phyloP scores from a whole-genome alignment of 177 flowering plant genomes.

The Vitis hybrid region DNA sequence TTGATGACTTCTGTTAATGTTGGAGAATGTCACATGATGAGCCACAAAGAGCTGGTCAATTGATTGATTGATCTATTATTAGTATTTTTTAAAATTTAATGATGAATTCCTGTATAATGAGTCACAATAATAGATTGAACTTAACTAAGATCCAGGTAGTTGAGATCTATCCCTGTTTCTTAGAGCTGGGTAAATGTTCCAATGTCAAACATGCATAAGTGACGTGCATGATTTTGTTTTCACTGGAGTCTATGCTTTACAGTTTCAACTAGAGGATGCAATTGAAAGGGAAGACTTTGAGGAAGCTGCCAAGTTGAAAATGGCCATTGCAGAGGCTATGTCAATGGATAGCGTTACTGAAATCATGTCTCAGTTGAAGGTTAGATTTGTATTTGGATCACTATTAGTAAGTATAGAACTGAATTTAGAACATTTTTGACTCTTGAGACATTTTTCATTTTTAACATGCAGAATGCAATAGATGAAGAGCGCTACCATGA shows the following conservation, averaged over 20 bases:
- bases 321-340: slow-evolving; percentile 64
- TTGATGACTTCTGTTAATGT: no score
- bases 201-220: background rate
- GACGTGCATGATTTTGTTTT: background rate
- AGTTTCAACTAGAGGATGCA: slow-evolving; percentile 97
- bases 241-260: slow-evolving; percentile 17
- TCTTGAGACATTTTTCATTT: slow-evolving; percentile 5
- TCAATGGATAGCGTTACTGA: slow-evolving; percentile 79
- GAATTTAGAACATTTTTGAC: background rate
- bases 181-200: background rate
- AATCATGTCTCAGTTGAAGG: slow-evolving; percentile 86
- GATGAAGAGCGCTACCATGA: slow-evolving; percentile 89
- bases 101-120: background rate
- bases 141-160: background rate
- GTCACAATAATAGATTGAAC: background rate
- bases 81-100: background rate
- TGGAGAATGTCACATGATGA: no score
- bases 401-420: background rate
- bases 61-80: background rate
- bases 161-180: background rate
- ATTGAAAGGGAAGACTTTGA: slow-evolving; percentile 88
- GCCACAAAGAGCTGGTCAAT: background rate
- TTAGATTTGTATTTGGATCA: slow-evolving; percentile 17
- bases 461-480: slow-evolving; percentile 65
- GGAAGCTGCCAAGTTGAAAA: slow-evolving; percentile 82